phyloP scores from a whole-genome alignment of 2,329 filamentous ascomycete species.

The Trichocomaceae sp. region DNA sequence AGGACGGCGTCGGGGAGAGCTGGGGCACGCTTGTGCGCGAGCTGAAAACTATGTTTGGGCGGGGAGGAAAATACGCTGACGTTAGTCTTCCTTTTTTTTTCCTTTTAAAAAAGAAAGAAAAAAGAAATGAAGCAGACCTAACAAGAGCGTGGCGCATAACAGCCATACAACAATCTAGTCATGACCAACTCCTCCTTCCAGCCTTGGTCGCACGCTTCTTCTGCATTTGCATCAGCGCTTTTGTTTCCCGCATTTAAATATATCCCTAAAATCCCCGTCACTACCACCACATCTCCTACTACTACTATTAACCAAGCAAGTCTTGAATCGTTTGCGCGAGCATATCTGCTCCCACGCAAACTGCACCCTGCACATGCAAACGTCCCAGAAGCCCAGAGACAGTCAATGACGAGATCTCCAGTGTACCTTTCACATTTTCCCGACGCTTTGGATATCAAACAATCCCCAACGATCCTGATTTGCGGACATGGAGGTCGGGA shows the following conservation, averaged over 20 bases:
- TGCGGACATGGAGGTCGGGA: slow-evolving; percentile 85
- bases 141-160: slow-evolving; percentile 5
- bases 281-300: slow-evolving; percentile 31
- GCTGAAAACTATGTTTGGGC: slow-evolving; percentile 61
- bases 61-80: slow-evolving; percentile 60
- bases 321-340: slow-evolving; percentile 41
- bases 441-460: slow-evolving; percentile 59
- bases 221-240: slow-evolving; percentile 53
- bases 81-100: slow-evolving; percentile 27
- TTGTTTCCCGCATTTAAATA: slow-evolving; percentile 80
- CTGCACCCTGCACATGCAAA: slow-evolving; percentile 29
- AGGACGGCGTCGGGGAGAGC: slow-evolving; percentile 55
- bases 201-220: slow-evolving; percentile 36
- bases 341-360: slow-evolving; percentile 33
- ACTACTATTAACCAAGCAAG: slow-evolving; percentile 9
- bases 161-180: slow-evolving; percentile 80
- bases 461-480: slow-evolving; percentile 58
- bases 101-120: not conserved
- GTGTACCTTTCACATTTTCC: slow-evolving; percentile 45
- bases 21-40: slow-evolving; percentile 53
- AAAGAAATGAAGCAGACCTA: too few relatives aligned
- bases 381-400: slow-evolving; percentile 20
- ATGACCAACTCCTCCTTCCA: slow-evolving; percentile 70
- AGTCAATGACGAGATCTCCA: slow-evolving; percentile 43
- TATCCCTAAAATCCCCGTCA: slow-evolving; percentile 61